phyloP scores from a whole-genome alignment of 1,139 yeast species.

The Candida pseudocylindracea region DNA sequence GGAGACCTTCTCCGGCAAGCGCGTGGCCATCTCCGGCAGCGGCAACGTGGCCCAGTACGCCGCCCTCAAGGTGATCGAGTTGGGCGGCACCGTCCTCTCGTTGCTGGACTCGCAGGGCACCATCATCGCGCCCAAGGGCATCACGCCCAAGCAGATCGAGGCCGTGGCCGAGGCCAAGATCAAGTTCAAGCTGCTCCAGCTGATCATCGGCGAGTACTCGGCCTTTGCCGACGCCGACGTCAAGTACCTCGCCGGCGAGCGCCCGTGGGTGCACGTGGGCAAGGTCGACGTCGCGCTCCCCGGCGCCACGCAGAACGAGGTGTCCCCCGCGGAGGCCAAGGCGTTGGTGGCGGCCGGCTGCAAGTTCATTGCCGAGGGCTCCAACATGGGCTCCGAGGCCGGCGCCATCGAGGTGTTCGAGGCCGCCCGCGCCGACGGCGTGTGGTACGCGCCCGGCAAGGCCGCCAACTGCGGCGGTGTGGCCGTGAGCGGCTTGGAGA shows the following conservation, averaged over 20 bases:
- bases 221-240: conserved; percentile 26
- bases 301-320: conserved; percentile 97
- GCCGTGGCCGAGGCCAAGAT: conserved; percentile 69
- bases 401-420: conserved; percentile 93
- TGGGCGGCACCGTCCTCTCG: conserved; percentile 88
- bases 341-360: conserved; percentile 83
- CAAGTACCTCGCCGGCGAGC: conserved; percentile 76
- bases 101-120: conserved; percentile 90
- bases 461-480: conserved; percentile 99
- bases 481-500: conserved; percentile 94
- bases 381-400: conserved; percentile 97
- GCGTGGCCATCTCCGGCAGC: conserved; percentile 91
- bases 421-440: conserved; percentile 55
- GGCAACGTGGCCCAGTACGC: conserved; percentile 99
- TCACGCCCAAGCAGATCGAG: conserved; percentile 59
- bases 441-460: conserved; percentile 99
- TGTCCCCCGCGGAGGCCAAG: conserved; percentile 90
- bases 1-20: conserved; percentile 79
- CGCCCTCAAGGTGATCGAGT: conserved; percentile 89
- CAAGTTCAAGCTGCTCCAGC: conserved; percentile 54
- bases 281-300: conserved; percentile 92
- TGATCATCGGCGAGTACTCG: conserved; percentile 24
- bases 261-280: conserved; percentile 92
- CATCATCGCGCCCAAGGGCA: conserved; percentile 55
- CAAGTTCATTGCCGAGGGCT: conserved; percentile 93